These are phyloP conservation scores for Daldinia grandis DNA, from an alignment of 495 filamentous ascomycete genomes.

Conservation along the genomic window DNA sequence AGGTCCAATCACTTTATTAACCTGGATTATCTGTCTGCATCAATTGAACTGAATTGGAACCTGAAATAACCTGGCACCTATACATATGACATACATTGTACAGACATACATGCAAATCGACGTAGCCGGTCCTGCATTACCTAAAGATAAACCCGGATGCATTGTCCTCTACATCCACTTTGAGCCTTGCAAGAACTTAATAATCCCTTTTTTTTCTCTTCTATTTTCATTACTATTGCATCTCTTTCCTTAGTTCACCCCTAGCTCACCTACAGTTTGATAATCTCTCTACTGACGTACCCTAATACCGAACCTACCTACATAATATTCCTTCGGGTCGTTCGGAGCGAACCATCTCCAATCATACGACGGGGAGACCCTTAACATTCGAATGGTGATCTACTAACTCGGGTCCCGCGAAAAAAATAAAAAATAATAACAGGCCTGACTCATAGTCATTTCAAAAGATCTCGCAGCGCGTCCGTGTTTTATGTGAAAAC, in stretches of 20 bases:
- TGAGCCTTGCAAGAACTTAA: not conserved
- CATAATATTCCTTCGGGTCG: constrained; percentile 37
- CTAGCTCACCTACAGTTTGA: constrained; percentile 7
- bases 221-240: constrained; percentile 2
- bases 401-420: constrained; percentile 17
- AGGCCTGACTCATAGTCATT: constrained; percentile 32
- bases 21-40: constrained; percentile 1
- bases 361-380: constrained; percentile 35
- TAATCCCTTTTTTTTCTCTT: not conserved
- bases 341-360: constrained; percentile 34
- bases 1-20: constrained; percentile 11
- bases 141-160: constrained; percentile 1
- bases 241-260: not conserved
- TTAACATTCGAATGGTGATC: constrained; percentile 18
- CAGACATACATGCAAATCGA: not conserved
- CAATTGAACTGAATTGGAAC: not conserved
- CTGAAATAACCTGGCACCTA: not conserved
- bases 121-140: constrained; percentile 4
- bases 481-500: constrained; percentile 30
- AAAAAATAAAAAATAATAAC: constrained; percentile 20
- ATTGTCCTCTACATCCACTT: constrained; percentile 6
- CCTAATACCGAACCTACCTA: constrained; percentile 12
- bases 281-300: constrained; percentile 1
- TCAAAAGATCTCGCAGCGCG: constrained; percentile 23
- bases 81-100: not conserved